These are phyloP conservation scores for Macrocystidia cucumis DNA, from an alignment of 1,284 basidiomycete genomes.

Conservation along the genomic window DNA sequence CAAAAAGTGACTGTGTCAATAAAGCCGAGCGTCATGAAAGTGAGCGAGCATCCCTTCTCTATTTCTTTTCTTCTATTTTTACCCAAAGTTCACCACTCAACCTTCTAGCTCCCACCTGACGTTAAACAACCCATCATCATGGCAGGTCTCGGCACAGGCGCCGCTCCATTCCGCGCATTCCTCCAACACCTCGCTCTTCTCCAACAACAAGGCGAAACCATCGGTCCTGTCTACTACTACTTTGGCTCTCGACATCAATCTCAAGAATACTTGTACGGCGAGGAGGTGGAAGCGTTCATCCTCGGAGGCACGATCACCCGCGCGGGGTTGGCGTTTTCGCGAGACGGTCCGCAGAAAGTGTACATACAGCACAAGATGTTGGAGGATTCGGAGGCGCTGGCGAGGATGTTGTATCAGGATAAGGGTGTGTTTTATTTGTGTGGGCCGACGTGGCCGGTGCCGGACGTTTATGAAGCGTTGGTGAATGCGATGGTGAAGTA, in stretches of 20 bases:
- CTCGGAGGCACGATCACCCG: constrained; percentile 79
- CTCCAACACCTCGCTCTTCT: constrained; percentile 91
- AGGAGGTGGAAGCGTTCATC: constrained; percentile 83
- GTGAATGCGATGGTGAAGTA: constrained; percentile 73
- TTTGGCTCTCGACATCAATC: constrained; percentile 95
- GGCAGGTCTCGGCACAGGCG: constrained; percentile 97
- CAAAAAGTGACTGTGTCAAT: constrained; percentile 96
- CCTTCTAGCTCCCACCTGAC: constrained; percentile 70
- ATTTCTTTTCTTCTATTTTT: constrained; percentile 1
- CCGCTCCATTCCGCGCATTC: constrained; percentile 98
- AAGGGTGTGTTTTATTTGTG: constrained; percentile 93
- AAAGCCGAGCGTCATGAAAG: constrained; percentile 99
- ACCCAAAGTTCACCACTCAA: no score
- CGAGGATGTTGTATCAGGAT: constrained; percentile 62
- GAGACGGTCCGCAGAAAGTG: constrained; percentile 87
- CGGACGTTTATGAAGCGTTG: constrained; percentile 92
- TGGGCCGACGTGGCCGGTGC: constrained; percentile 98
- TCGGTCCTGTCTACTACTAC: constrained; percentile 95
- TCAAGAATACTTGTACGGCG: constrained; percentile 95
- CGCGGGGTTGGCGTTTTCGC: constrained; percentile 94
- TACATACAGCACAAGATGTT: constrained; percentile 99
- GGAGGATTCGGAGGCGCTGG: constrained; percentile 77
- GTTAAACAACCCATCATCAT: constrained; percentile 92
- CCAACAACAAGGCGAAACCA: constrained; percentile 64
- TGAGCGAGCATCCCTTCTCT: constrained; percentile 23